Base-by-base conservation (phyloP, 306 rosid genomes). In the Nissolia schottii region DNA sequence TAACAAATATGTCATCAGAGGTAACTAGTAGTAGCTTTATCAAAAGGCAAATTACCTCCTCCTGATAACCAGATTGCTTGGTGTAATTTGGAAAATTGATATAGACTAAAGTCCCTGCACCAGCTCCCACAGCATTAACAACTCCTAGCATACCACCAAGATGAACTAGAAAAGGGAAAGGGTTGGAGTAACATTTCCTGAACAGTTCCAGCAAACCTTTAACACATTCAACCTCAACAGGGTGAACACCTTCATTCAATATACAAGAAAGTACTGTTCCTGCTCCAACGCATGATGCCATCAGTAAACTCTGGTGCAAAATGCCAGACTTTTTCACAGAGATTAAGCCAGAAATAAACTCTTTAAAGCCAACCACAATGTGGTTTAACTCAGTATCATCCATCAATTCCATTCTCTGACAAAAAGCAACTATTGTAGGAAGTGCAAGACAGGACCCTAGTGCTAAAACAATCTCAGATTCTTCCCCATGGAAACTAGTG, bases 111-210 rank as follows among this genome's bases (percentile, higher is more conserved):
- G 76, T 84, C 68, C 91, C 95, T 43, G 87, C 87, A 64, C 93
- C 86, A 61, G 92, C 95, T 78, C 97, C 97, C 85, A 85, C 80
- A 32, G 92, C 83, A 81, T 81, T 89, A 74, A 91, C 92, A 61
- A 89, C 87, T 67, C 96, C 98, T 60, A 94, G 85, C 97, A 94
- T 87, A 46, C 96, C 97, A 13, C 98, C 96, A 61, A 94, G 83
- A 81, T 83, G 94, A 60, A 91, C 89, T 67, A 87, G 79, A 79
- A 85, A 88, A 72, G 88, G 89, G 55, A 80, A 85, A 60, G 90
- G 91, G 77, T 84, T 74, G 12, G 89, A 86, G 74, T 91, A 94
- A 79, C 98, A 94, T 53, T 81, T 91, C 79, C 75, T 85, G 69
- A 87, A 91, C 65, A 89, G 85, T 64, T 85, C 97, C 74, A 94